Evolutionary conservation across 805 yeast genomes (phyloP).

Genomic region (Wickerhamomyces tratensis): DNA sequence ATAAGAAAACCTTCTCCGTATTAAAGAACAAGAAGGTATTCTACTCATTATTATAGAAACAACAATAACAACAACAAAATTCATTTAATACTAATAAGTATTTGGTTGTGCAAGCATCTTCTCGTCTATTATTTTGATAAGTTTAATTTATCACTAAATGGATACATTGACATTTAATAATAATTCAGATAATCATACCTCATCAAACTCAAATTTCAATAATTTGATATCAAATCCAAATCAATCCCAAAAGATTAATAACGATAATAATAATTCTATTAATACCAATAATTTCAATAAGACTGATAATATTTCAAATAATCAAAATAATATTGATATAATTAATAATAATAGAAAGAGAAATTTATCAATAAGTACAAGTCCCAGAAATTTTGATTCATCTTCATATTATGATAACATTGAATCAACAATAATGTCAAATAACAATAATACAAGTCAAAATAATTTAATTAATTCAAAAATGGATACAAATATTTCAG

Average conservation of each 20-base stretch:
- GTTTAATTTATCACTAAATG: conserved; percentile 1
- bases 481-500: conserved; percentile 6
- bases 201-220: not conserved
- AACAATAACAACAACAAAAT: too few species aligned
- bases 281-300: not conserved
- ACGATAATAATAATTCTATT: not conserved
- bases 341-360: too few species aligned
- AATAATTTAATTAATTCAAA: conserved; percentile 6
- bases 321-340: too few species aligned
- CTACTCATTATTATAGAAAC: too few species aligned
- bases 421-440: conserved; percentile 1
- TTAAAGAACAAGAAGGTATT: too few species aligned
- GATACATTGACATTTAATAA: conserved; percentile 7
- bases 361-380: conserved; percentile 1
- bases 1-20: too few species aligned
- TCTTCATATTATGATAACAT: conserved; percentile 1
- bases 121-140: too few species aligned
- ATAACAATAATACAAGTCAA: conserved; percentile 2
- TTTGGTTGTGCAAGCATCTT: too few species aligned
- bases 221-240: not conserved
- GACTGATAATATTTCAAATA: not conserved
- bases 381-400: conserved; percentile 10
- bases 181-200: not conserved
- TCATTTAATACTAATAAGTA: too few species aligned
- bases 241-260: not conserved